Percentiles rank a stretch among this genome's conserved stretches.
These are phyloP conservation scores for Cicer cuneatum DNA, from an alignment of 306 rosid genomes.

Conservation along the genomic window DNA sequence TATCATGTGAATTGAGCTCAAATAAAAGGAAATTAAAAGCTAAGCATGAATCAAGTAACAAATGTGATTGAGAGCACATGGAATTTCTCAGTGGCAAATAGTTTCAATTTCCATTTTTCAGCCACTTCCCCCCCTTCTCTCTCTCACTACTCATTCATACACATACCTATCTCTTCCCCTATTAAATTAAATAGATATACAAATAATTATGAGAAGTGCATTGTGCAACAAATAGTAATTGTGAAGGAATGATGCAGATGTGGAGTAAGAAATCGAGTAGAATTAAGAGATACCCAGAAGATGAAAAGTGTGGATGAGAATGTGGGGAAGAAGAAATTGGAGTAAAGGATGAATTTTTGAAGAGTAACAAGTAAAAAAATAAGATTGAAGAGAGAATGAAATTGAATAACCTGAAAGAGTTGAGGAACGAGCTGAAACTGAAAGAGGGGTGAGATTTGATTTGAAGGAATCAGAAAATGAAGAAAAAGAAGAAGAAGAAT, in stretches of 20 bases:
- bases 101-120: conserved; percentile 16
- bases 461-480: neutral
- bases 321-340: neutral
- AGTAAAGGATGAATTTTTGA: conserved; percentile 32
- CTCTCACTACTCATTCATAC: neutral
- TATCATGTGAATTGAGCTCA: conserved; percentile 24
- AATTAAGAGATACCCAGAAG: conserved; percentile 40
- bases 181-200: neutral
- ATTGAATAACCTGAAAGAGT: conserved; percentile 25
- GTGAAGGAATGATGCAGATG: neutral
- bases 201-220: neutral
- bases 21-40: neutral
- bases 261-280: neutral
- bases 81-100: neutral
- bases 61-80: conserved; percentile 28
- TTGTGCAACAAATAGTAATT: neutral
- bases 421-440: conserved; percentile 1
- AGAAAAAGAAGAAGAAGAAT: neutral
- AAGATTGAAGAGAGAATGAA: neutral
- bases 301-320: conserved; percentile 6
- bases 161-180: neutral
- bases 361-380: neutral
- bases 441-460: conserved; percentile 13
- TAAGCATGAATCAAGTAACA: conserved; percentile 30
- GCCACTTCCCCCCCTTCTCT: neutral